Percentiles rank a stretch among this genome's conserved stretches.
Evolutionary conservation across 2,329 filamentous ascomycete species (phyloP).

Genomic region (Cryphonectria japonica): DNA sequence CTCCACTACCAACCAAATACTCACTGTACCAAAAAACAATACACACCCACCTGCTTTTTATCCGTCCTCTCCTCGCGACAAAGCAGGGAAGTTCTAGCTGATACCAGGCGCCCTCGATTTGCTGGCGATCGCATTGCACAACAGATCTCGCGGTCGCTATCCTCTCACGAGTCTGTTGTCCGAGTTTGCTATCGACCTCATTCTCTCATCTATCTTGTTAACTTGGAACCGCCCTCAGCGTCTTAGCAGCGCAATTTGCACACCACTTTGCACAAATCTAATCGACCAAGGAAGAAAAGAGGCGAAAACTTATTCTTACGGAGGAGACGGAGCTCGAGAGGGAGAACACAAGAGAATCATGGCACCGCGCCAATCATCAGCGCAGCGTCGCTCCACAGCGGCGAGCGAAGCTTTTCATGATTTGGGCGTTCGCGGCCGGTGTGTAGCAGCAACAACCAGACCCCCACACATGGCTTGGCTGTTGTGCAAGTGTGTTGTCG

Average conservation of each 20-base stretch:
- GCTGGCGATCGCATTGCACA: background rate
- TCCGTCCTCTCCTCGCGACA: background rate
- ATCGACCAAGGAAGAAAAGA: no score
- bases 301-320: background rate
- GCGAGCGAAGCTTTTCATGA: conserved; percentile 54
- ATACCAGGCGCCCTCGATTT: background rate
- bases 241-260: background rate
- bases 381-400: conserved; percentile 43
- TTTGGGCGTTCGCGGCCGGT: conserved; percentile 56
- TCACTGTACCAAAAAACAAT: background rate
- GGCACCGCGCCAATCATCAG: conserved; percentile 42
- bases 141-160: background rate
- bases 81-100: background rate
- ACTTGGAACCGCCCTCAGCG: background rate
- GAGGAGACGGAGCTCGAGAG: conserved; percentile 1
- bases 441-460: conserved; percentile 21
- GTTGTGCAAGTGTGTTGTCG: background rate
- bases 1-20: background rate
- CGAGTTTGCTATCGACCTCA: background rate
- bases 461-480: background rate
- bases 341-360: conserved; percentile 35
- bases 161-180: background rate
- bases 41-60: background rate
- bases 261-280: background rate
- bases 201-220: background rate